Evolutionary conservation across 257 asterid species (phyloP).

Genomic region (Scutellaria baicalensis): DNA sequence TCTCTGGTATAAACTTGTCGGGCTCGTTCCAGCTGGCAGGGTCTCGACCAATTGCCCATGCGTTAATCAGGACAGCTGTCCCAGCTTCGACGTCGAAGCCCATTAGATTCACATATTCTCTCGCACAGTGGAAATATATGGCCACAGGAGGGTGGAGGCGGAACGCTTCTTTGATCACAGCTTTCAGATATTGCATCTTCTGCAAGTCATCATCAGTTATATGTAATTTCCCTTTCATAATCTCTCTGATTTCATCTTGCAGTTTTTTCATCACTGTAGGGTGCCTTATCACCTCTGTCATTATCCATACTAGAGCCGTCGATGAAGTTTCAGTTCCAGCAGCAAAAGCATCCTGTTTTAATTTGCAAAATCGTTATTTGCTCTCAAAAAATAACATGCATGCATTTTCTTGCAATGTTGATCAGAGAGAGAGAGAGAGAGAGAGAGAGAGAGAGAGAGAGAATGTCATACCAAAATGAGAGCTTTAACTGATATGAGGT

Average conservation of each 20-base stretch:
- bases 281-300: constrained; percentile 6
- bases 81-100: constrained; percentile 12
- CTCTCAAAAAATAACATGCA: no score
- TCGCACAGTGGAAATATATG: not conserved
- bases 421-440: no score
- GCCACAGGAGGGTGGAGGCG: not conserved
- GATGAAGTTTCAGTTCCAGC: constrained; percentile 26
- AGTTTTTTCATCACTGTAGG: not conserved
- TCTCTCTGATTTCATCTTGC: not conserved
- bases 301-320: constrained; percentile 14
- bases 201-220: constrained; percentile 3
- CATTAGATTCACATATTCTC: constrained; percentile 1
- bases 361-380: not conserved
- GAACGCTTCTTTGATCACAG: constrained; percentile 14
- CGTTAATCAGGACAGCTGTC: constrained; percentile 8
- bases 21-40: constrained; percentile 21
- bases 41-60: constrained; percentile 20
- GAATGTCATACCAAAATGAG: not conserved
- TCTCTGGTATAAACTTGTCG: constrained; percentile 20
- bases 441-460: not conserved
- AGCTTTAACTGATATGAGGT: not conserved
- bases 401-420: no score
- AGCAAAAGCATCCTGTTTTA: constrained; percentile 10
- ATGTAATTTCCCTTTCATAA: not conserved
- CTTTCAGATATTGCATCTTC: constrained; percentile 13